Evolutionary conservation across 1,284 basidiomycete species (phyloP).

Genomic region (Apiotrichum gamsii): DNA sequence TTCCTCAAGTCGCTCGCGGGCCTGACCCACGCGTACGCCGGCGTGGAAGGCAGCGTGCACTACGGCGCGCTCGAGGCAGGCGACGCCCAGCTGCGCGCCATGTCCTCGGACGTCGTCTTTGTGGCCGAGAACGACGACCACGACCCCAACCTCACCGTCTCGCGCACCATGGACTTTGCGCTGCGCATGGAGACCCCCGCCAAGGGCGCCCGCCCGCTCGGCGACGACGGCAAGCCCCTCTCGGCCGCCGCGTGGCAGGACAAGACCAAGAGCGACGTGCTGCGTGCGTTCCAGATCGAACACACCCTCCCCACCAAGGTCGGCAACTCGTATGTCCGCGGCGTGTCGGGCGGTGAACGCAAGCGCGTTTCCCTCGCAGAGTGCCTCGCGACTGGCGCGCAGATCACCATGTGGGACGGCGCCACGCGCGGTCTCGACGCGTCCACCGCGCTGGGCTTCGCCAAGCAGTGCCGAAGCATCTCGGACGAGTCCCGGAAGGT

Average conservation of each 20-base stretch:
- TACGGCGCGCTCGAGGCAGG: slow-evolving; percentile 41
- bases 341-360: slow-evolving; percentile 66
- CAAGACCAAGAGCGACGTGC: slow-evolving; percentile 54
- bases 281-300: slow-evolving; percentile 63
- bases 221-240: slow-evolving; percentile 23
- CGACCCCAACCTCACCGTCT: slow-evolving; percentile 40
- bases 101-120: slow-evolving; percentile 23
- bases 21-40: slow-evolving; percentile 45
- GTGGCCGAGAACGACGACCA: slow-evolving; percentile 43
- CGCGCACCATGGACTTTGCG: slow-evolving; percentile 42
- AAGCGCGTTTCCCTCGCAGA: slow-evolving; percentile 69
- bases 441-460: slow-evolving; percentile 74
- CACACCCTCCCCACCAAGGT: slow-evolving; percentile 71
- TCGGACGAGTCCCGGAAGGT: slow-evolving; percentile 70
- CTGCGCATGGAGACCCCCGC: slow-evolving; percentile 35
- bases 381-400: slow-evolving; percentile 56
- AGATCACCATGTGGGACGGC: slow-evolving; percentile 62
- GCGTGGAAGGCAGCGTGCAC: slow-evolving; percentile 46
- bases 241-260: slow-evolving; percentile 50
- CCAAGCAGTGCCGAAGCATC: slow-evolving; percentile 64
- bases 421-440: slow-evolving; percentile 62
- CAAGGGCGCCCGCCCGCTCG: slow-evolving; percentile 20
- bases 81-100: slow-evolving; percentile 7
- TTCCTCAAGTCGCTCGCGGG: slow-evolving; percentile 49
- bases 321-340: slow-evolving; percentile 67